phyloP scores from a whole-genome alignment of 2,329 filamentous ascomycete species.

The Alternaria postmessia region DNA sequence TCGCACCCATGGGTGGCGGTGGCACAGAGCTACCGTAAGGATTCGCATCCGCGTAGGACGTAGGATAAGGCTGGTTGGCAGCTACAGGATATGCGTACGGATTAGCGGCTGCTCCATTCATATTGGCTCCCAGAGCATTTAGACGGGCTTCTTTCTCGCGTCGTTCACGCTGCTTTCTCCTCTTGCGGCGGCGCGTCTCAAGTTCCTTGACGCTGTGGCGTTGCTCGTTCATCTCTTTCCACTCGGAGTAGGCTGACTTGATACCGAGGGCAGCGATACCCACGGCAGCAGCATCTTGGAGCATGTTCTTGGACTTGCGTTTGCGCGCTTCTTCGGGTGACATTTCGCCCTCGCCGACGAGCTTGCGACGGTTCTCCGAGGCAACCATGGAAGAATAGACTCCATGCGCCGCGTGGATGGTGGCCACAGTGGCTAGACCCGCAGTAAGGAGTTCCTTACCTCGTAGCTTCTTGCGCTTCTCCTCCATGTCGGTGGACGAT shows the following conservation, averaged over 20 bases:
- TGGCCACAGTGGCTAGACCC: conserved; percentile 72
- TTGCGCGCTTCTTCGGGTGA: conserved; percentile 68
- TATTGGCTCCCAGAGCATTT: conserved; percentile 48
- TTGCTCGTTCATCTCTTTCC: conserved; percentile 72
- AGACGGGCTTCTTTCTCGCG: conserved; percentile 56
- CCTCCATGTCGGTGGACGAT: conserved; percentile 69
- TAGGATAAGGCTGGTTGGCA: conserved; percentile 44
- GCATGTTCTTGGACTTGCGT: conserved; percentile 68
- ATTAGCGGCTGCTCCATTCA: conserved; percentile 45
- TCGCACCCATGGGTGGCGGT: conserved; percentile 51
- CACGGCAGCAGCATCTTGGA: conserved; percentile 71
- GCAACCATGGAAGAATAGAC: conserved; percentile 71
- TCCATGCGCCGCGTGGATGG: conserved; percentile 72
- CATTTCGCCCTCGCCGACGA: conserved; percentile 71
- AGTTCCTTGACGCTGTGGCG: conserved; percentile 65
- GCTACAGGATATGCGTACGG: conserved; percentile 51
- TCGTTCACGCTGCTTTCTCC: conserved; percentile 54
- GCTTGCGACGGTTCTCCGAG: conserved; percentile 66
- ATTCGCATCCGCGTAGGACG: conserved; percentile 55
- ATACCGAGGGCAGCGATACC: conserved; percentile 73
- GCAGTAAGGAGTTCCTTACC: conserved; percentile 72
- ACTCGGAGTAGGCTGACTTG: conserved; percentile 71
- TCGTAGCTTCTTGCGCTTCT: conserved; percentile 68
- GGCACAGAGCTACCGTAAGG: conserved; percentile 53
- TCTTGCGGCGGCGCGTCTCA: conserved; percentile 57